Evolutionary conservation across 2,329 filamentous ascomycete species (phyloP).

Genomic region (Cadophora sp.): DNA sequence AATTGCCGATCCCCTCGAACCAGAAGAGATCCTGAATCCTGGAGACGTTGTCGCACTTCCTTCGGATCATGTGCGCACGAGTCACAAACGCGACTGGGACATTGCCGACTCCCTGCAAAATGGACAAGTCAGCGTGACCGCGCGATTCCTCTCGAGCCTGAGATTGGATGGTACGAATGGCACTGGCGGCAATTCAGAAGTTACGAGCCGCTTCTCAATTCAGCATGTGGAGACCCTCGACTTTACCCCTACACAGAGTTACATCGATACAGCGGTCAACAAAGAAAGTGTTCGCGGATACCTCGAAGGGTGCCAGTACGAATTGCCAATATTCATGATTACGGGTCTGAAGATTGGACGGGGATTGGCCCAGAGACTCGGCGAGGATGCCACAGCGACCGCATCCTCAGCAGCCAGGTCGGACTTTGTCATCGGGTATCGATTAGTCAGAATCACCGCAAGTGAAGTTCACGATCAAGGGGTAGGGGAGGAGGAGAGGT

Average conservation of each 20-base stretch:
- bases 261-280: not conserved
- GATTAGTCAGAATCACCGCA: not conserved
- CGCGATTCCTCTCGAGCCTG: not conserved
- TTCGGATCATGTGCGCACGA: constrained; percentile 1
- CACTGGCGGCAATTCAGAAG: not conserved
- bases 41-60: not conserved
- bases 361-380: not conserved
- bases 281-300: not conserved
- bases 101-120: not conserved
- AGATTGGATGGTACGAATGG: not conserved
- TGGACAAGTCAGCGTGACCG: not conserved
- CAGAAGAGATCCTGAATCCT: not conserved
- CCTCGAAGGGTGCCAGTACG: not conserved
- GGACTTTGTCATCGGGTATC: not conserved
- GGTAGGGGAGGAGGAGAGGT: not conserved
- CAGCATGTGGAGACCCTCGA: not conserved
- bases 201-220: not conserved
- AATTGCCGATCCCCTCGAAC: not conserved
- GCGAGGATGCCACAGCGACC: no score
- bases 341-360: constrained; percentile 4
- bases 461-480: not conserved
- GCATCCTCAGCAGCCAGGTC: not conserved
- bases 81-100: not conserved
- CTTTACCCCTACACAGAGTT: not conserved
- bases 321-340: not conserved